These are phyloP conservation scores for Fistulina hepatica DNA, from an alignment of 1,284 basidiomycete species.

Conservation along the genomic window DNA sequence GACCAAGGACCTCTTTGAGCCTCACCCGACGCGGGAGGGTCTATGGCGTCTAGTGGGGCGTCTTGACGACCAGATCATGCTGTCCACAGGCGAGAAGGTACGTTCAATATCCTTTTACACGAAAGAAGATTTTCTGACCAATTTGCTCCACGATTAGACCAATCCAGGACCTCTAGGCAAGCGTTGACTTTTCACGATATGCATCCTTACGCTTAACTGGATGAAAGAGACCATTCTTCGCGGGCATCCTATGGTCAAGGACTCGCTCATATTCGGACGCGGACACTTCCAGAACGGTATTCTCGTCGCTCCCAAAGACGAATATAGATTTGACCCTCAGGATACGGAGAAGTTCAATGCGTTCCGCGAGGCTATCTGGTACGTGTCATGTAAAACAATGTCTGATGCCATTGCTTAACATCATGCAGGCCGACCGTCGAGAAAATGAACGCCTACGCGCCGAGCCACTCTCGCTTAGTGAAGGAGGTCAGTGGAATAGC, in stretches of 20 bases:
- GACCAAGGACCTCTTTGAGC: conserved; percentile 25
- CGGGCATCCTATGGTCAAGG: conserved; percentile 24
- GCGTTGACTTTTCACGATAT: no score
- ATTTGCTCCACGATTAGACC: conserved; percentile 16
- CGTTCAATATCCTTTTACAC: background rate
- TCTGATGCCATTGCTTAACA: background rate
- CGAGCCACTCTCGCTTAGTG: conserved; percentile 30
- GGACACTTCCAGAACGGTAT: conserved; percentile 31
- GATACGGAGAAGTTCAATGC: conserved; percentile 19
- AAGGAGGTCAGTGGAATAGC: conserved; percentile 22
- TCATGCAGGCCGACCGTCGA: conserved; percentile 28
- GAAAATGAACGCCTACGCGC: conserved; percentile 29
- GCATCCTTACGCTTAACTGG: no score
- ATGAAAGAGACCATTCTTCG: conserved; percentile 29
- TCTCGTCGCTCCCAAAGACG: conserved; percentile 25
- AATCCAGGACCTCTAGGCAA: conserved; percentile 29
- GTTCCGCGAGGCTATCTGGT: conserved; percentile 24
- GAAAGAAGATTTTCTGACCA: background rate
- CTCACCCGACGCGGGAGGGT: conserved; percentile 28
- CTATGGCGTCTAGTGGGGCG: conserved; percentile 29
- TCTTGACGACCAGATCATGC: conserved; percentile 34
- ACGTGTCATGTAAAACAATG: conserved; percentile 4
- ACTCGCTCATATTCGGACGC: conserved; percentile 28
- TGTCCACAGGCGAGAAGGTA: conserved; percentile 33
- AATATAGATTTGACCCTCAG: conserved; percentile 20